Base-by-base conservation (phyloP, 805 yeast species). In the Kluyveromyces aestuarii region DNA sequence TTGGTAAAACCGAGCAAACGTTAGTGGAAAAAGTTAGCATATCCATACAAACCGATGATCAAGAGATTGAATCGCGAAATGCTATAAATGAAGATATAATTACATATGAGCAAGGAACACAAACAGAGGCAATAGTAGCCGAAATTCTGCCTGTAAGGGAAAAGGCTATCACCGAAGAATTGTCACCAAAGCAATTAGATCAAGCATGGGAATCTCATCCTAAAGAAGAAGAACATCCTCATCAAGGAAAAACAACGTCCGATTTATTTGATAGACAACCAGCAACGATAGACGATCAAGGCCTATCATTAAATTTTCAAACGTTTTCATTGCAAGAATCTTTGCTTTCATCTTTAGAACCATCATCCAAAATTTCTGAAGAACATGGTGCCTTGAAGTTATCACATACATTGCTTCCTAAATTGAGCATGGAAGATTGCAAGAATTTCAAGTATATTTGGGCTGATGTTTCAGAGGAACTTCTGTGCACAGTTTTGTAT, bases 31-130 rank as follows among this genome's bases (percentile, higher is more conserved):
- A 51, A 56, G 53, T 54, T 8, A 51, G 48, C 37, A 51, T 50
- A 4, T 47, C 58, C 2, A 50, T 56, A 7, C 64, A 61, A 44
- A 61, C 65, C 2, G 62, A 60, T 33, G 50, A 44, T 17, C 16
- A 16, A 6, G 25, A n/a, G 8, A 19, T 18, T 19, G 21, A 10
- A 25, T 48, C 37, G 21, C 40, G 45, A 8, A 37, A 30, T 9
- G n/a, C 30, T 11, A 17, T 45, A n/a, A 17, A 33, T 3, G 27
- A 33, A 13, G 49, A 52, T 10, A 33, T 47, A 2, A 50, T 58
- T 14, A 60, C 61, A 0, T 61, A 59, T 48, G 61, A 59, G 27
- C 57, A 55, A 25, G 55, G 52, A 7, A 49, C 57, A n/a, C 66
- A 61, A 48, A 56, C 61, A 5, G 62, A 54, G 35, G 14, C 35